Evolutionary conservation across 2,329 filamentous ascomycete genomes (phyloP), one percentile per base, ranked within the genome.

Genomic region (Penicillium sp.): DNA sequence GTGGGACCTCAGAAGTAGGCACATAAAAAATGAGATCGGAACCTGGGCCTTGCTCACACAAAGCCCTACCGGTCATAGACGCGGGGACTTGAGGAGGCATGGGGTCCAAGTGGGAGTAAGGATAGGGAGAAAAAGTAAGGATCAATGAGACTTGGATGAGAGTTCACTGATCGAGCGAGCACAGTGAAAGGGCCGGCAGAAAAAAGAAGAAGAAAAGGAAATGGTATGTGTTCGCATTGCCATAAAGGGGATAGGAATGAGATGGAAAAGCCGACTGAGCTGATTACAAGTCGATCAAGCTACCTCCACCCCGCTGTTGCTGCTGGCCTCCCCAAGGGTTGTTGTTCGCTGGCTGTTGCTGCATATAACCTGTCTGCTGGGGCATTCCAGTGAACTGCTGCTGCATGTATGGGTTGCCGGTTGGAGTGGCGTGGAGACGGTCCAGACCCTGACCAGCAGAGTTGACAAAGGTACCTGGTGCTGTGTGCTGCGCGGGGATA

Each of bases 391-490:
- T 96, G 66, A 88, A 94, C 70, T 95, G 91, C 57, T 86, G 85
- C 56, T 87, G 84, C 64, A 96, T 78, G 78, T 97, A 99, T 0
- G 94, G 94, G 69, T 84, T 94, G 2, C 87, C 91, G 1, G 90
- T 90, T 53, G 81, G 81, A 10, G 77, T 74, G 4, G 81, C 79
- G 59, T 92, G 89, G 41, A 97, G 75, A 54, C 84, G 83, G 63
- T 85, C 85, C 53, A 90, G 77, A n/a, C 90, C 90, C 36, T 88
- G 81, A 46, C 94, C 94, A 6, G 94, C 92, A 56, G 90, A 96
- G 77, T 99, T 99, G 76, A 99, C 88, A 72, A 97, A 99, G 0
- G 90, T 95, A 24, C 93, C 94, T 0, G 94, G 94, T 1, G 94
- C 92, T 0, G 94, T 99, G 73, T 99, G 94, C 71, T 99, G 94